A percentile compares a stretch with the other conserved stretches of the same genome.
Conservation (phyloP, 2,329 filamentous ascomycete genomes). For the Colletotrichum camelliae region DNA sequence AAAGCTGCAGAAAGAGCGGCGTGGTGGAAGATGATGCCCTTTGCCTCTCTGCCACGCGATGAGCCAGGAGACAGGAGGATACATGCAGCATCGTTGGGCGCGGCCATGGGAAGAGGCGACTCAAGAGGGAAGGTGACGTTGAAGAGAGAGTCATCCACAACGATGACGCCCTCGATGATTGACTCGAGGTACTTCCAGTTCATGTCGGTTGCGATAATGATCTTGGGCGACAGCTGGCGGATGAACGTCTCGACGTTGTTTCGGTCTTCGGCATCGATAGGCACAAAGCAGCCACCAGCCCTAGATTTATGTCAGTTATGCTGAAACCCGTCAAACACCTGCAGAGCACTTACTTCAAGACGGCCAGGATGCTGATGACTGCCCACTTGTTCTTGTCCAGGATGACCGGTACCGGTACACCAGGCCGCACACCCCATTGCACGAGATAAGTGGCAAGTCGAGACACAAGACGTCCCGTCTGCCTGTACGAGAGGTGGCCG, state of each 20-base stretch:
- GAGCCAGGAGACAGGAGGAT: slow-evolving; percentile 66
- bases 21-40: slow-evolving; percentile 69
- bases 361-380: slow-evolving; percentile 72
- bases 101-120: slow-evolving; percentile 37
- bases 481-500: slow-evolving; percentile 46
- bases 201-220: slow-evolving; percentile 51
- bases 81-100: slow-evolving; percentile 59
- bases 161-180: slow-evolving; percentile 44
- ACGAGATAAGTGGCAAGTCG: slow-evolving; percentile 51
- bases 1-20: slow-evolving; percentile 60
- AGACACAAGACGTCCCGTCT: slow-evolving; percentile 42
- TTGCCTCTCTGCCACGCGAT: slow-evolving; percentile 53
- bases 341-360: slow-evolving; percentile 65
- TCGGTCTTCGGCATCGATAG: slow-evolving; percentile 51
- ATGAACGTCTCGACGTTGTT: slow-evolving; percentile 47
- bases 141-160: slow-evolving; percentile 48
- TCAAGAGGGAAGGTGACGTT: slow-evolving; percentile 17
- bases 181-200: slow-evolving; percentile 43
- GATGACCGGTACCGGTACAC: slow-evolving; percentile 67
- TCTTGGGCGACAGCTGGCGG: slow-evolving; percentile 45
- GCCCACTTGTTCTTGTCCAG: slow-evolving; percentile 74
- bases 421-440: slow-evolving; percentile 53
- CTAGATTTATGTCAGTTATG: slow-evolving; percentile 34
- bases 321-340: rapidly evolving
- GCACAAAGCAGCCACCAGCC: slow-evolving; percentile 55